Base-by-base conservation (phyloP, 2,329 filamentous ascomycete species). In the Diaporthe sp. region DNA sequence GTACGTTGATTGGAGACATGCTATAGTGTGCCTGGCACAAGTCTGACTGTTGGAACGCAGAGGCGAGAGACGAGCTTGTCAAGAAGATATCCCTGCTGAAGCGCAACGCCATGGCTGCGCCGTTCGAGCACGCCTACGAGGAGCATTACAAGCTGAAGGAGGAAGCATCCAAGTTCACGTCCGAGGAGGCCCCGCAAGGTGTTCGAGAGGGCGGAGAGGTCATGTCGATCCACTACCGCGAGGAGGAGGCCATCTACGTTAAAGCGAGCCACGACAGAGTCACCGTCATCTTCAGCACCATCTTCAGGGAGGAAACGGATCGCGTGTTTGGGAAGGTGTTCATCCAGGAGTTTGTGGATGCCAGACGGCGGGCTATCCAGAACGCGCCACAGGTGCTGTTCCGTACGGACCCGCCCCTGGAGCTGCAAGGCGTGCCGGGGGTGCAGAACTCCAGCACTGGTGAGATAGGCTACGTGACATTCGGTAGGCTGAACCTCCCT, bases 181-280 rank as follows among this genome's bases (percentile, higher is more conserved):
- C 94, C 3, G 97, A 99, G 85, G 94, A 96, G 77, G 97, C 97
- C 72, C 97, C 97, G 0, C 95, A 98, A 83, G 96, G 96, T 77
- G 89, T 98, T 42, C 88, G 89, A 79, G 97, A 98, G 85, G 96
- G 97, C 69, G 96, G 96, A 74, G 92, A 97, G 79, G 93, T 98
- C 76, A 98, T 97, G 90, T 93, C 96, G 3, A 98, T 99, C 80
- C 96, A 98, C 85, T 99, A 99, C 87, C 94, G 97, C 74, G 97
- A 99, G 82, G 96, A 98, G 88, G 97, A 99, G 85, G 96, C 97
- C 71, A 98, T 99, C 82, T 99, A 98, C 85, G 94, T 99, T 88
- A 98, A 99, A 88, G 96, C 97, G 77, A 97, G 94, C 84, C 94
- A 97, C 87, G 97, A 99, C 84, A 93, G 97, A 81, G 97, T 99